A percentile compares a stretch with the other conserved stretches of the same genome.
Evolutionary conservation across 2,329 filamentous ascomycete genomes (phyloP).

Genomic region (Huntiella omanensis): DNA sequence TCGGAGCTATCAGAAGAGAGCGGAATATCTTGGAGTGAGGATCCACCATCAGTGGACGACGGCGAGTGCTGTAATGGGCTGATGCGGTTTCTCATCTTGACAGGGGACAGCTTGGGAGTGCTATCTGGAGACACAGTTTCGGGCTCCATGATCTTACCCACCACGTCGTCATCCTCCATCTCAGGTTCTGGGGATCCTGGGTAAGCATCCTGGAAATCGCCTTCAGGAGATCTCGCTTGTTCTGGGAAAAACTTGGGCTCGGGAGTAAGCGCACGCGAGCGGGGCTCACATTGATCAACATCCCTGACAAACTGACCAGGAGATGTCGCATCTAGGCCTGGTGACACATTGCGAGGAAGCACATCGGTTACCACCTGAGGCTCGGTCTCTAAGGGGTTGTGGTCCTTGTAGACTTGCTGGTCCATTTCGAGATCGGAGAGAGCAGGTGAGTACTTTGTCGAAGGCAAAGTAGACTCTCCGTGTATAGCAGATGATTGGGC

Average conservation of each 20-base stretch:
- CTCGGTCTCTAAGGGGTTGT: neutral
- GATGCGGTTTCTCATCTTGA: neutral
- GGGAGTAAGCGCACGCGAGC: slow-evolving; percentile 7
- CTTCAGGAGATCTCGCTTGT: neutral
- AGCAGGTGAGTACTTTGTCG: slow-evolving; percentile 2
- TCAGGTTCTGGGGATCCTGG: slow-evolving; percentile 3
- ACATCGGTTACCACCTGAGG: slow-evolving; percentile 1
- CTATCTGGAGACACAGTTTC: neutral
- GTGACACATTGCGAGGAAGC: neutral
- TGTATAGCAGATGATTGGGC: neutral
- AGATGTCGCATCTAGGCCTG: neutral
- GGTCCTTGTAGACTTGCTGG: neutral
- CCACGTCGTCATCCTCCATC: neutral
- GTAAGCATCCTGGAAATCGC: neutral
- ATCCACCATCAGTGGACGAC: slow-evolving; percentile 3
- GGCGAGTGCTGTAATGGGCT: neutral
- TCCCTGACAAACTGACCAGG: neutral
- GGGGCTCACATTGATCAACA: neutral
- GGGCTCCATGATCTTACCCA: neutral
- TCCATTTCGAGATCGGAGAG: slow-evolving; percentile 4
- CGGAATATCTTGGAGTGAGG: slow-evolving; percentile 10
- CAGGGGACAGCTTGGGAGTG: neutral
- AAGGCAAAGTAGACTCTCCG: neutral
- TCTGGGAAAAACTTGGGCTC: slow-evolving; percentile 3
- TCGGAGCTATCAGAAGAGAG: slow-evolving; percentile 10